A percentile compares a stretch with the other conserved stretches of the same genome.
Conservation (phyloP, 768 basidiomycete genomes). For the Amanita molliuscula region DNA sequence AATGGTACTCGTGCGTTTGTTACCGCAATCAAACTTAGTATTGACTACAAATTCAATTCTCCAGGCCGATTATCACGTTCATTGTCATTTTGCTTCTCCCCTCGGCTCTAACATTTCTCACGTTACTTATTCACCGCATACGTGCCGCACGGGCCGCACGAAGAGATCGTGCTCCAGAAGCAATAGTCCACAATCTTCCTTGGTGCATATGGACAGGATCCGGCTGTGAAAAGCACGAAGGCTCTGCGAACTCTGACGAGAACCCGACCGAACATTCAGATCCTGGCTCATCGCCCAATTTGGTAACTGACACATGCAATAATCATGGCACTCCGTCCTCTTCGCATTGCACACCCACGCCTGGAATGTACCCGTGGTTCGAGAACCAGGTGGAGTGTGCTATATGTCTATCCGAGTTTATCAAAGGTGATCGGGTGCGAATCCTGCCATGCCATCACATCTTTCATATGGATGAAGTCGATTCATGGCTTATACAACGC, state of each 20-base stretch:
- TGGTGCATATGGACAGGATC: conserved; percentile 77
- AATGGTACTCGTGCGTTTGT: conserved; percentile 78
- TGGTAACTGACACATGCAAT: neutral
- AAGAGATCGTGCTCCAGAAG: conserved; percentile 77
- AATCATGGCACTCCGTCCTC: conserved; percentile 22
- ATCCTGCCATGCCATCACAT: conserved; percentile 92
- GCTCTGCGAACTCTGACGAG: conserved; percentile 20
- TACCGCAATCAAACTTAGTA: neutral
- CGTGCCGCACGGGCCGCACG: conserved; percentile 75
- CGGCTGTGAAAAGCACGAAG: conserved; percentile 72
- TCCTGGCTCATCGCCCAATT: neutral
- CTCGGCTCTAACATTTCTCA: conserved; percentile 79
- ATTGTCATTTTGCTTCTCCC: conserved; percentile 85
- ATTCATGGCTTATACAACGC: conserved; percentile 85
- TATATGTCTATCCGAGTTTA: conserved; percentile 85
- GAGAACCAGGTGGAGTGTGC: conserved; percentile 81
- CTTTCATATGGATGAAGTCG: conserved; percentile 88
- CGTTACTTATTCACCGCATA: conserved; percentile 81
- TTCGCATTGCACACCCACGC: conserved; percentile 20
- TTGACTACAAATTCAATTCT: conserved; percentile 4
- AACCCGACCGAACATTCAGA: conserved; percentile 10
- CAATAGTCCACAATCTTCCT: conserved; percentile 66
- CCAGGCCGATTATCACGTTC: conserved; percentile 77
- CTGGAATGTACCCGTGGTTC: conserved; percentile 56
- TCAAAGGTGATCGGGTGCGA: conserved; percentile 79